Base-by-base conservation (phyloP, 345 rosid species). In the Citrus maxima region DNA sequence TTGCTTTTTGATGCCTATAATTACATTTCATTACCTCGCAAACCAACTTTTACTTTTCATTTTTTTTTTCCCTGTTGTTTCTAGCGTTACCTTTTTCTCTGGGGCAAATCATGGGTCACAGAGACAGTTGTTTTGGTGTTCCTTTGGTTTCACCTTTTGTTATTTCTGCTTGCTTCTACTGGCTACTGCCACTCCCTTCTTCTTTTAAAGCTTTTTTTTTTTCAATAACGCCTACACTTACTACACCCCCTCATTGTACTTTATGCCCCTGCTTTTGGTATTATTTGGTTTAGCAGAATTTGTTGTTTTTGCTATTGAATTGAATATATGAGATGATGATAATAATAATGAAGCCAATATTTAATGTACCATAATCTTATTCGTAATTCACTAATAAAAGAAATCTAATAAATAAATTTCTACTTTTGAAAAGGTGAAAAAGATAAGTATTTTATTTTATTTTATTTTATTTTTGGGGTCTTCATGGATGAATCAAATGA, bases 71-170 rank as follows among this genome's bases (percentile, higher is more conserved):
- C 79, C 70, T 67, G 46, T 79, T 74, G 77, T 79, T 83, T 71
- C 75, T 77, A 55, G 83, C 73, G 81, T 78, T 13, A 12, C 85
- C 88, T 83, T 87, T 87, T 82, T 68, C 85, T 67, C 80, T 81
- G 81, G 78, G 82, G 81, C 86, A 85, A 88, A 87, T 88, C 89
- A 89, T 86, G 88, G 86, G 93, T 87, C 87, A 86, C 86, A 77
- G 82, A 72, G 78, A 70, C 86, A 77, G 76, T 77, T 77, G 75
- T 61, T 79, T 79, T 82, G 73, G 66, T 77, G 78, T 28, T 40
- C 40, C 87, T 79, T 54, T 5, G 58, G 58, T 54, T 54, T 54
- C 58, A 54, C 58, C 58, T 54, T 81, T 78, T 76, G 62, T 34
- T 32, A 49, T 76, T 51, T 25, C 60, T 68, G 18, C 68, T 79